Evolutionary conservation across 192 early-diverging fungal genomes (phyloP), one percentile per base, ranked within the genome.

Genomic region (Kickxella alabastrina): DNA sequence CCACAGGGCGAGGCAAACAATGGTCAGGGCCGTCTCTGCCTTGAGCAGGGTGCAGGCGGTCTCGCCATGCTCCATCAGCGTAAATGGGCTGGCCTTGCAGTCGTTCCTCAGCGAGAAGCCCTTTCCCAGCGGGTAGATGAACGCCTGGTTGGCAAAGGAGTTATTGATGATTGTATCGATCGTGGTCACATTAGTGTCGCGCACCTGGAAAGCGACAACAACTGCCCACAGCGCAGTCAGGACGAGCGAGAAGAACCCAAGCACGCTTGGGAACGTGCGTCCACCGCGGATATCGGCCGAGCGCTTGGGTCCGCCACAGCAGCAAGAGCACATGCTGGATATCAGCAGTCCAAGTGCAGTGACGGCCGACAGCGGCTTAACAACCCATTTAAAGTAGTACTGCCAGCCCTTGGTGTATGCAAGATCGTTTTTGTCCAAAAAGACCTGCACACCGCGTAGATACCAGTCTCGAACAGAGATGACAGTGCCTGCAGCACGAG

Each of bases 301-400:
- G 49, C 52, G 43, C 32, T 37, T 24, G 6, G 49, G 43, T 31
- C 63, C 64, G 47, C 64, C 65, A 26, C 65, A 59, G 65, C 65
- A 68, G 72, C 72, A 68, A 21, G 65, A 63, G 66, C 72, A 75
- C 53, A 68, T 21, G 3, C 54, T 47, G 35, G 50, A 48, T 40
- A 75, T n/a, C 37, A 63, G 27, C 46, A 75, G 52, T 21, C 45
- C 43, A 26, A 75, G 47, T n/a, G 72, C 45, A 17, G 69, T n/a
- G 6, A 21, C 52, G 7, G 61, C 56, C 32, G 72, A 75, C 29
- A 75, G 61, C 26, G 66, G 66, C 52, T 75, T 75, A 15, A 75
- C 53, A 1, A 64, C 72, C 66, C 72, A 75, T 44, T 75, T 75
- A 64, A 68, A 75, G 65, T 65, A 54, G 61, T 68, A 75, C 42